Evolutionary conservation across 768 basidiomycete species (phyloP), one percentile per base, ranked within the genome.

Genomic region (Leucosporidium yakuticum): DNA sequence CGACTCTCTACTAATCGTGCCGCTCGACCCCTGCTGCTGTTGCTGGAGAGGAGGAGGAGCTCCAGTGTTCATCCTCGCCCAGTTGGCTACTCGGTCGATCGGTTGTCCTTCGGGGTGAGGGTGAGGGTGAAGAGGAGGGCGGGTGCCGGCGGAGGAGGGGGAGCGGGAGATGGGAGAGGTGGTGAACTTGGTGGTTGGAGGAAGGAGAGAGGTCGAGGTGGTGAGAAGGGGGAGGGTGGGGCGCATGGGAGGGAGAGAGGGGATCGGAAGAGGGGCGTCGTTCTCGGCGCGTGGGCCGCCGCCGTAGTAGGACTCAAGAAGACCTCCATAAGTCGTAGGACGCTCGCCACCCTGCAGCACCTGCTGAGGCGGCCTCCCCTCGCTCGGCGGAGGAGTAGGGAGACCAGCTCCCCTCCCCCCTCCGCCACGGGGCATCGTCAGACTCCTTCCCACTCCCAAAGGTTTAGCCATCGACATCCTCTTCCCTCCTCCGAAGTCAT

Each of bases 1-100:
- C n/a, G 23, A 21, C 4, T 34, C n/a, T 21, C 62, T 27, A 23
- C 48, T 27, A 20, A 55, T 19, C n/a, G 31, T 31, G 27, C 7
- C 25, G 34, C n/a, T n/a, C n/a, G n/a, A 4, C 2, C 36, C 36
- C 25, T 19, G 27, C 29, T 12, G 31, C n/a, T n/a, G n/a, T n/a
- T n/a, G n/a, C n/a, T n/a, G n/a, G n/a, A 27, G 6, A 7, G 54
- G 36, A 27, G 34, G 36, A 17, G 39, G 53, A 4, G 51, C n/a
- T n/a, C 39, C 44, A 9, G 60, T 3, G 23, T 60, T 65, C 36
- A 60, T 36, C 15, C 25, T 49, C 25, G 72, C 69, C 72, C 72
- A 70, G 19, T 61, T 56, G 4, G 69, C 66, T 15, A 73, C 72
- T 1, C 72, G 69, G n/a, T 70, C 69, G 31, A 47, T 32, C 59